Base-by-base conservation (phyloP, 108 stramenopile species). In the Fragilaria radians region DNA sequence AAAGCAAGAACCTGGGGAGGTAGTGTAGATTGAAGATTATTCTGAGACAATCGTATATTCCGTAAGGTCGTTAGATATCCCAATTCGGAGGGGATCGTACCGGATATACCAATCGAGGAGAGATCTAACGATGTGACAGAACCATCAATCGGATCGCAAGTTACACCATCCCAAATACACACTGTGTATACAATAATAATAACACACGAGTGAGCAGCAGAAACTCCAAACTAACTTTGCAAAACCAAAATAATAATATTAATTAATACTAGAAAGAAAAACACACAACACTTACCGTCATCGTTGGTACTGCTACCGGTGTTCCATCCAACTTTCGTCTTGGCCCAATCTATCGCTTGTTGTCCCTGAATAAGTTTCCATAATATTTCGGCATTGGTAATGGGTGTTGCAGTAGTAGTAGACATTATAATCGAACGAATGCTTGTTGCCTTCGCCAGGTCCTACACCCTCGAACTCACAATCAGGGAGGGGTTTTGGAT, bases 111-210 rank as follows among this genome's bases (percentile, higher is more conserved):
- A 18, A 2, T 54, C 32, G 32, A 52, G 59, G 48, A 65, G 71
- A 62, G 52, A 66, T 69, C 60, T 67, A 69, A 36, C 0, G 61
- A 68, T 11, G 50, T 78, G 32, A 78, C 29, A 2, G 72, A 46
- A 25, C 52, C 60, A 47, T 74, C 76, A 32, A 49, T 61, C 3
- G 67, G 61, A 66, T 73, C 76, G 51, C 76, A 78, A 23, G 56
- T 54, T 1, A 78, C 64, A 2, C 77, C 72, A 31, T 63, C 63
- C 77, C 77, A 78, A 24, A 52, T 28, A 30, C 77, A 78, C 7
- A 78, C 72, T 2, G 26, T 22, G 11, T 48, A 3, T 42, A 11
- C 14, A 14, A 7, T 7, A 42, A 42, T 42, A 14, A 11, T 42
- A 42, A 14, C 11, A 42, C 7, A 11, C 14, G 36, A 11, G 14